Percentiles rank a stretch among this genome's conserved stretches.
phyloP scores from a whole-genome alignment of 371 early-diverging fungal species.

The Mortierella sp. region DNA sequence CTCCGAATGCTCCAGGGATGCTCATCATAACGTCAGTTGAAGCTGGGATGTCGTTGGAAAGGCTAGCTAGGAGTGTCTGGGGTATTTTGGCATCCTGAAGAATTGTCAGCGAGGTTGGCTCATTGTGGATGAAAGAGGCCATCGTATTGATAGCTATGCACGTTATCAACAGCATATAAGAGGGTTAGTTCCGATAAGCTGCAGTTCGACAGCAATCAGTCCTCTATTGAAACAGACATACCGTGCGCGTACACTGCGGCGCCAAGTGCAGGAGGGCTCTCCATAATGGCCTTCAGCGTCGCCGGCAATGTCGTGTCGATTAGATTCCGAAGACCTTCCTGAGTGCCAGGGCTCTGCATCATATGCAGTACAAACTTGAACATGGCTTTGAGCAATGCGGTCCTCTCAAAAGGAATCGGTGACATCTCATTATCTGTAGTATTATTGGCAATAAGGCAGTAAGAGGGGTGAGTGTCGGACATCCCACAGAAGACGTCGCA shows the following conservation, averaged over 20 bases:
- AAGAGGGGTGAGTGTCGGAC: too few species aligned
- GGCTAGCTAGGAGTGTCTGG: conserved; percentile 79
- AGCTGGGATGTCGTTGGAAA: conserved; percentile 75
- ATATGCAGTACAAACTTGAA: conserved; percentile 91
- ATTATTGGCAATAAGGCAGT: too few species aligned
- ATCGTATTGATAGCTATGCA: conserved; percentile 85
- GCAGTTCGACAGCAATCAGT: too few species aligned
- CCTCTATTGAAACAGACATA: too few species aligned
- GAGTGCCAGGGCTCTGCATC: conserved; percentile 91
- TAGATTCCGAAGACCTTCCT: conserved; percentile 91
- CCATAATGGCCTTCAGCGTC: conserved; percentile 79
- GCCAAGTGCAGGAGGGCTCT: conserved; percentile 80
- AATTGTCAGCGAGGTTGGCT: conserved; percentile 92
- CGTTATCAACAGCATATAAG: neutral
- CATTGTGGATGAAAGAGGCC: conserved; percentile 96
- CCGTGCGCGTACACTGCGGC: conserved; percentile 76
- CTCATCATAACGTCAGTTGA: conserved; percentile 83
- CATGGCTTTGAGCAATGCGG: conserved; percentile 83
- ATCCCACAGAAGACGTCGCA: too few species aligned
- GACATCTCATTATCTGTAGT: conserved; percentile 21
- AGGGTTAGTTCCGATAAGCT: neutral
- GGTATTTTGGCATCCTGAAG: conserved; percentile 92
- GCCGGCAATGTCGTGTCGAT: conserved; percentile 90
- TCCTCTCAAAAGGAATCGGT: conserved; percentile 63
- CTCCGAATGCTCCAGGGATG: conserved; percentile 94